Evolutionary conservation across 768 basidiomycete species (phyloP), one percentile per base, ranked within the genome.

Genomic region (Mrakia gelida): DNA sequence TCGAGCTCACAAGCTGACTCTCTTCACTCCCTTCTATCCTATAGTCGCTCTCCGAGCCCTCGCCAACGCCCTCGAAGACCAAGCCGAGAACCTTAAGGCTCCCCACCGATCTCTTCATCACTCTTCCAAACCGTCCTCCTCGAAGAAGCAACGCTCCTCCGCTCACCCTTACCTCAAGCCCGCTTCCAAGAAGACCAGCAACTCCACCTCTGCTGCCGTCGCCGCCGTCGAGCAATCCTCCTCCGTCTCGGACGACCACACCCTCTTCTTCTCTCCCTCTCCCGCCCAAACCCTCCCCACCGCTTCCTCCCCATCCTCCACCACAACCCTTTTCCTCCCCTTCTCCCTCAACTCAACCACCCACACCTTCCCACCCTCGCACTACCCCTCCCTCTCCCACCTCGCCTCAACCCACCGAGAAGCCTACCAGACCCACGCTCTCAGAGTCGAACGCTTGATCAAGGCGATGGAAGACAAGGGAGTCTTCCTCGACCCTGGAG

Each of bases 281-380:
- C 6, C 18, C 2, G 16, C 67, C 9, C 67, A 70, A 11, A 41
- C 67, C 34, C 67, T 70, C 67, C 67, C 67, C 26, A 38, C 23
- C 34, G 34, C 67, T 21, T 0, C 26, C 38, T 70, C 67, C 21
- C 67, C 67, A 1, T 45, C 38, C 1, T 41, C 67, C 2, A 43
- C 38, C 26, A 70, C 67, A 2, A 70, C 67, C 67, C 67, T 70
- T 7, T 70, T 70, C 67, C 67, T 70, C 67, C 67, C 67, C 67
- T 70, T 70, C 38, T 41, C 67, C 11, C 16, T 70, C 38, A 41
- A 34, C 67, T 67, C 65, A 10, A 41, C 65, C 10, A 67, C 65
- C 18, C 26, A 59, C 59, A 26, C 38, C 41, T 70, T 70, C 67
- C 67, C 67, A 7, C 67, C 67, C 7, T 21, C 67, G 16, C 49